These are phyloP conservation scores for Mycena citricolor DNA, from an alignment of 1,284 basidiomycete genomes.

Conservation along the genomic window DNA sequence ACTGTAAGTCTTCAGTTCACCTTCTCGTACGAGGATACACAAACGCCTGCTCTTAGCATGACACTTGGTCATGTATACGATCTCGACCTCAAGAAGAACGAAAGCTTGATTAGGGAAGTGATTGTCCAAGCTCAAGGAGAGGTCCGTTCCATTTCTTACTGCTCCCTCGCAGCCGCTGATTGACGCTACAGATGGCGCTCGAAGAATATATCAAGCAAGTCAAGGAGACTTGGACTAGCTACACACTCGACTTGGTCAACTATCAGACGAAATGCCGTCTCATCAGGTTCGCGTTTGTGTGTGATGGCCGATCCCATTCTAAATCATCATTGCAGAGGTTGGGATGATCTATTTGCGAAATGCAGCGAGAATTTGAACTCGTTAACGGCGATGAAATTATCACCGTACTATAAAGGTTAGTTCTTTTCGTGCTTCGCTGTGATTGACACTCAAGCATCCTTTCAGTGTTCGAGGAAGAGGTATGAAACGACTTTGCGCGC, in stretches of 20 bases:
- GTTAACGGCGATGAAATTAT: conserved; percentile 94
- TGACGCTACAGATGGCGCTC: conserved; percentile 73
- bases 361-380: conserved; percentile 97
- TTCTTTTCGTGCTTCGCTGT: neutral
- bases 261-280: conserved; percentile 99
- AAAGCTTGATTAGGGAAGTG: conserved; percentile 88
- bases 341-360: conserved; percentile 98
- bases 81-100: conserved; percentile 93
- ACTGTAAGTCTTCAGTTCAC: conserved; percentile 47
- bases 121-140: conserved; percentile 98
- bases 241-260: conserved; percentile 94
- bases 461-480: conserved; percentile 90
- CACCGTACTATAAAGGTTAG: conserved; percentile 92
- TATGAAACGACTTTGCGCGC: conserved; percentile 27
- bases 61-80: conserved; percentile 98
- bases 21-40: neutral
- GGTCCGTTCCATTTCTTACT: conserved; percentile 43
- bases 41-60: conserved; percentile 60
- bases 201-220: conserved; percentile 95
- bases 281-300: conserved; percentile 69
- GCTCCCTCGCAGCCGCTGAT: conserved; percentile 11
- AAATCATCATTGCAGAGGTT: conserved; percentile 58
- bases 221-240: conserved; percentile 95
- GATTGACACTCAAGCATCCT: conserved; percentile 3
- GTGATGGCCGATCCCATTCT: too few relatives aligned